Percentiles rank a stretch among this genome's conserved stretches.
Evolutionary conservation across 1,139 yeast genomes (phyloP).

Genomic region (Yamadazyma triangularis): DNA sequence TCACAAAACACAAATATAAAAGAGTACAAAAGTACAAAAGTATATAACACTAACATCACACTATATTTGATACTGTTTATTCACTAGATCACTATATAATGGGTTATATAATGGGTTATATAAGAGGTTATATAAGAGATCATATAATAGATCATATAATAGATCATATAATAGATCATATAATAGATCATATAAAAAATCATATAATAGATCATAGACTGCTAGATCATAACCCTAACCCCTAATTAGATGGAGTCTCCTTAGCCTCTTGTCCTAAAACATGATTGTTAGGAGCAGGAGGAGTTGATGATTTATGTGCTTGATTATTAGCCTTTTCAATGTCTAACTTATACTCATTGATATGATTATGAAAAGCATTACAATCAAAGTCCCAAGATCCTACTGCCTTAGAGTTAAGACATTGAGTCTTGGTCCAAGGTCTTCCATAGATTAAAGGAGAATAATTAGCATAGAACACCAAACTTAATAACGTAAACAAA

Average conservation of each 20-base stretch:
- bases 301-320: conserved; percentile 4
- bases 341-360: conserved; percentile 21
- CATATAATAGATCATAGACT: too few species aligned
- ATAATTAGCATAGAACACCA: conserved; percentile 57
- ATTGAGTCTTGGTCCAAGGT: conserved; percentile 73
- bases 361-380: conserved; percentile 40
- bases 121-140: too few species aligned
- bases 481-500: conserved; percentile 45
- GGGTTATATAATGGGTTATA: too few species aligned
- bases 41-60: too few species aligned
- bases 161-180: too few species aligned
- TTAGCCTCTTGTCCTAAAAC: conserved; percentile 18
- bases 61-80: too few species aligned
- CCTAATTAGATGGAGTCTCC: conserved; percentile 25
- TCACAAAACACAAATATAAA: too few species aligned
- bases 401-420: conserved; percentile 58
- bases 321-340: conserved; percentile 1
- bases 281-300: conserved; percentile 10
- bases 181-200: too few species aligned
- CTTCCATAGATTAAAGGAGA: conserved; percentile 75
- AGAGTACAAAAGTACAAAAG: too few species aligned
- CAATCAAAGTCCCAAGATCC: conserved; percentile 87
- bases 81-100: too few species aligned
- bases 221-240: too few species aligned
- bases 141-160: too few species aligned